phyloP scores from a whole-genome alignment of 2,329 filamentous ascomycete genomes.

The Fusarium zealandicum region DNA sequence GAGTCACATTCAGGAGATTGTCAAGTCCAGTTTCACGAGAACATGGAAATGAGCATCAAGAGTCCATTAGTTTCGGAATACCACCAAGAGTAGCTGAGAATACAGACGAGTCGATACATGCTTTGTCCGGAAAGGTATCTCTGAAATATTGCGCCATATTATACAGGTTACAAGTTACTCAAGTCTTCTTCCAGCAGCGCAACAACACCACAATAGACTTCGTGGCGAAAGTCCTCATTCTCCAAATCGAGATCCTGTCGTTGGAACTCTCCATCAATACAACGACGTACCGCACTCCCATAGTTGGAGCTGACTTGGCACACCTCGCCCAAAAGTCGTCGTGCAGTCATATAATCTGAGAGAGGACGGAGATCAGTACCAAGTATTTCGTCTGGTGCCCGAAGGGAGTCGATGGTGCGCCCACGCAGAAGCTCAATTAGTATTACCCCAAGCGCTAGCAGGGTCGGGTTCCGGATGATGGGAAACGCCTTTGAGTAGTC shows the following conservation, averaged over 20 bases:
- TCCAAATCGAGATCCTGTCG: not conserved
- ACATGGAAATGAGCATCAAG: no score
- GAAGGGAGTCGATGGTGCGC: not conserved
- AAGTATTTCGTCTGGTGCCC: not conserved
- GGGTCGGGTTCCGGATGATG: not conserved
- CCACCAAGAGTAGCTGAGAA: no score
- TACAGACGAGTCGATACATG: no score
- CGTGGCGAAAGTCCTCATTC: conserved; percentile 1
- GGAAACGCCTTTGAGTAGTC: not conserved
- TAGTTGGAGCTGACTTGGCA: not conserved
- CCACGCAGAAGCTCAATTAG: conserved; percentile 8
- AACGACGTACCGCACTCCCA: not conserved
- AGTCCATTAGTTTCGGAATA: no score
- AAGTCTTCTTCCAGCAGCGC: not conserved
- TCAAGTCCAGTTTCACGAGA: no score
- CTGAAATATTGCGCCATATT: no score
- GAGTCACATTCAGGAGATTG: no score
- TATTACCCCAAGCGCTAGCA: not conserved
- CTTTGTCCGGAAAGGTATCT: no score
- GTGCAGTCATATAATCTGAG: not conserved
- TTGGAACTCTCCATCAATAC: not conserved
- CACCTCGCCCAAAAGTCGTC: not conserved
- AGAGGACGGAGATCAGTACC: not conserved
- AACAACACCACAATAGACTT: conserved; percentile 1
- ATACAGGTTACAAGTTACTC: not conserved